Conservation (phyloP, 768 basidiomycete genomes). For the Suillus cothurnatus region DNA sequence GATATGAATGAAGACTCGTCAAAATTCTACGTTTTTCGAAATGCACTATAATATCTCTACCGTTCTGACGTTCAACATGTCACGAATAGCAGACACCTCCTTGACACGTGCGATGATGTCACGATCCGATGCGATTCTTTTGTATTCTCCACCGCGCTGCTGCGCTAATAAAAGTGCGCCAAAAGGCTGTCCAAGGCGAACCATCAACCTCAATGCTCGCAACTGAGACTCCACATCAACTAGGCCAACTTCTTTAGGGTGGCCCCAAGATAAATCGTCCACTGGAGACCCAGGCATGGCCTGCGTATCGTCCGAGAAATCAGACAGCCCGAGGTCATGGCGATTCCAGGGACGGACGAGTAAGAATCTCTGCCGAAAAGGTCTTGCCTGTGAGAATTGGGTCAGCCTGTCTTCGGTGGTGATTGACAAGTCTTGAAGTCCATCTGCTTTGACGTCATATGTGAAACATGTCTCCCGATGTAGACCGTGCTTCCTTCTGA, state of each 20-base stretch:
- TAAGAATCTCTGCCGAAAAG: not conserved
- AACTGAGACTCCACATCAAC: not conserved
- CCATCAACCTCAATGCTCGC: slow-evolving; percentile 1
- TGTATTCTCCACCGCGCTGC: slow-evolving; percentile 7
- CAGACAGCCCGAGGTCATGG: not conserved
- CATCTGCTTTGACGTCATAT: not conserved
- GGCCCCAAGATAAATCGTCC: not conserved
- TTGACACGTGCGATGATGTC: not conserved
- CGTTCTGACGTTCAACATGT: slow-evolving; percentile 1
- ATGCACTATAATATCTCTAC: slow-evolving; percentile 5
- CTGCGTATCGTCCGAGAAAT: not conserved
- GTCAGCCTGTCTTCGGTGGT: not conserved
- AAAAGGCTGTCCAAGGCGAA: slow-evolving; percentile 7
- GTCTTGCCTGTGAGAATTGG: not conserved
- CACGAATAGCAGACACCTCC: not conserved
- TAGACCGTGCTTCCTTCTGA: not conserved
- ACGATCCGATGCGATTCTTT: slow-evolving; percentile 5
- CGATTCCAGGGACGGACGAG: not conserved
- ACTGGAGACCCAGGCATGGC: not conserved
- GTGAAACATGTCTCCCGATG: not conserved
- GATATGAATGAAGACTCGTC: not conserved
- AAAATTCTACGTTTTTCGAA: not conserved
- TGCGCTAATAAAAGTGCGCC: slow-evolving; percentile 6
- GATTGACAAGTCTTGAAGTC: not conserved
- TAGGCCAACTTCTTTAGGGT: not conserved